Base-by-base conservation (phyloP, 1,284 basidiomycete genomes). In the Coriolopsis trogii region DNA sequence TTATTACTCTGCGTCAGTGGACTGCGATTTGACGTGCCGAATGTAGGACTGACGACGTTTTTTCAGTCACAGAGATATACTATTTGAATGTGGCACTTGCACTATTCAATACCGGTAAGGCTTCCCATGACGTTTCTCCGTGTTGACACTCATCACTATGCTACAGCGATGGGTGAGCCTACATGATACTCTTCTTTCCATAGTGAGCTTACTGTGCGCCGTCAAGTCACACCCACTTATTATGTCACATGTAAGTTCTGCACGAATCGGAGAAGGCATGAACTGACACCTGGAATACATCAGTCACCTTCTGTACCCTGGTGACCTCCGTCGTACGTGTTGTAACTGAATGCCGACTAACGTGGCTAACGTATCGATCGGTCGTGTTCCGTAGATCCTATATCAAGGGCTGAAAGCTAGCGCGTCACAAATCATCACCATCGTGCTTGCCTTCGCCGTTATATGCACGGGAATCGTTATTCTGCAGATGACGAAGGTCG, bases 51-150 rank as follows among this genome's bases (percentile, higher is more conserved):
- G 15, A 47, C 9, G 20, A 37, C 6, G 39, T 10, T 20, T 33
- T n/a, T 15, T 15, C 47, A 61, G 70, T 82, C 2, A 73, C 75
- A 21, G 80, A 86, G 66, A 82, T 87, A 61, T 84, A 83, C 67
- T 87, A 82, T 63, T 75, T 87, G 42, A 88, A 87, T 68, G 82
- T 87, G 55, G 85, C 85, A 2, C 73, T 89, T 13, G 85, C 84
- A 56, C 71, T 87, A 20, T 87, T 83, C 73, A 87, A 87, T 63
- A 77, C 80, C 0, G 79, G 70, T 72, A 28, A 28, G 70, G 60
- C 2, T 10, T 23, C 15, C 1, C 10, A n/a, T 34, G 7, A 34
- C 33, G 13, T 18, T 18, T 34, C 33, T 13, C 9, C 33, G 7
- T 16, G 33, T 20, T 18, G 33, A 6, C 8, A 21, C 3, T 21